These are phyloP conservation scores for Mortierella sp. DNA, from an alignment of 371 early-diverging fungal species.

Conservation along the genomic window DNA sequence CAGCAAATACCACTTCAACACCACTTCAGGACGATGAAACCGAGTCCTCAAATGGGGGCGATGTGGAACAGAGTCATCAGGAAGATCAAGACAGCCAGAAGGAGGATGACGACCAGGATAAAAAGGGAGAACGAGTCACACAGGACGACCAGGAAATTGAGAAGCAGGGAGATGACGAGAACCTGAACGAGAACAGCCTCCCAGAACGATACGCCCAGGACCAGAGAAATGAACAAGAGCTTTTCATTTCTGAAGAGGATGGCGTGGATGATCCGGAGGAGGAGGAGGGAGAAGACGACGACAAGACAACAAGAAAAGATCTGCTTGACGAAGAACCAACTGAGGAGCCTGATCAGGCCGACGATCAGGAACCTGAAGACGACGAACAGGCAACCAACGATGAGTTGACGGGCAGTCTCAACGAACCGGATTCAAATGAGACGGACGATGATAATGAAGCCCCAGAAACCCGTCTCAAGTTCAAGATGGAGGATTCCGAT, in stretches of 20 bases:
- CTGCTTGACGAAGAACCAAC: no score
- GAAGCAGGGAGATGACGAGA: background rate
- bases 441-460: conserved; percentile 8
- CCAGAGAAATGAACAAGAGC: no score
- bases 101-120: background rate
- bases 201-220: no score
- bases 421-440: no score
- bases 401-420: no score
- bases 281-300: background rate
- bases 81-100: conserved; percentile 4
- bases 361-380: conserved; percentile 1
- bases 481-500: conserved; percentile 37
- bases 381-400: background rate
- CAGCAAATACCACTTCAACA: conserved; percentile 14
- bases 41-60: background rate
- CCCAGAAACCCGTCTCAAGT: conserved; percentile 1
- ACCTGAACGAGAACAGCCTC: no score
- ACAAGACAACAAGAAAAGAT: background rate
- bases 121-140: conserved; percentile 1
- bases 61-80: background rate
- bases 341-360: no score
- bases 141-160: background rate
- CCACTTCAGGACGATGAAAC: conserved; percentile 22
- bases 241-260: no score
- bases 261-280: background rate